phyloP scores from a whole-genome alignment of 345 rosid genomes.

The Pistacia vera region DNA sequence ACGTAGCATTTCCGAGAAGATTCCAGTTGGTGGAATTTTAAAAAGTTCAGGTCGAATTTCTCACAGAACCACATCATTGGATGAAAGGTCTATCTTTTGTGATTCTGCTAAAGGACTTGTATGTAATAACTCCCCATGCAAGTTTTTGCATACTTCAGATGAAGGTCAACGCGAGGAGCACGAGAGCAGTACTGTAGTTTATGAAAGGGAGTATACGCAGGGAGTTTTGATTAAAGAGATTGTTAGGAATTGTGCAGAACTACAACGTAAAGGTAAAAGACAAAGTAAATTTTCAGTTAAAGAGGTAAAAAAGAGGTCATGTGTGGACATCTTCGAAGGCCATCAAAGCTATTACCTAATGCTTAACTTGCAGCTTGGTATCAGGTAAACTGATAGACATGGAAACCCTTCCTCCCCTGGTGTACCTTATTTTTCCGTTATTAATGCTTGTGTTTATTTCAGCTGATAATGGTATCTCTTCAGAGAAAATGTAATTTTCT shows the following conservation, averaged over 20 bases:
- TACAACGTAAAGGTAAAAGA: conserved; percentile 41
- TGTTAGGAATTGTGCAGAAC: conserved; percentile 37
- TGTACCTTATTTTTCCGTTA: background rate
- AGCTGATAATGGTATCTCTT: conserved; percentile 1
- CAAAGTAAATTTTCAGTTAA: conserved; percentile 43
- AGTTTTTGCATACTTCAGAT: conserved; percentile 34
- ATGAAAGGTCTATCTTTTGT: conserved; percentile 37
- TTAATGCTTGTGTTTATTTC: background rate
- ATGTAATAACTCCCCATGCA: conserved; percentile 37
- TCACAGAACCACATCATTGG: conserved; percentile 39
- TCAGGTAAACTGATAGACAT: conserved; percentile 57
- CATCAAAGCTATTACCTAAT: conserved; percentile 62
- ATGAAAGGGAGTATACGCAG: conserved; percentile 92
- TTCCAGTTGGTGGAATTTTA: conserved; percentile 39
- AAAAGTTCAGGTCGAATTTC: conserved; percentile 55
- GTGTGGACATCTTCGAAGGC: conserved; percentile 44
- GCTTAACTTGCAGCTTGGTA: conserved; percentile 96
- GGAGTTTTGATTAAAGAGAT: conserved; percentile 81
- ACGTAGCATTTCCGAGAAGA: conserved; percentile 60
- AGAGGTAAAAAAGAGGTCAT: conserved; percentile 48
- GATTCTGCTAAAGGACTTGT: conserved; percentile 42
- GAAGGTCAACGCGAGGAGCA: conserved; percentile 50
- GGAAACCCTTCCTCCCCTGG: background rate
- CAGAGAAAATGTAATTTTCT: background rate
- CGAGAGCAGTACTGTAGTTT: conserved; percentile 39